These are phyloP conservation scores for Agarophyton chilense DNA, from an alignment of 23 red algal genomes.

Conservation along the genomic window DNA sequence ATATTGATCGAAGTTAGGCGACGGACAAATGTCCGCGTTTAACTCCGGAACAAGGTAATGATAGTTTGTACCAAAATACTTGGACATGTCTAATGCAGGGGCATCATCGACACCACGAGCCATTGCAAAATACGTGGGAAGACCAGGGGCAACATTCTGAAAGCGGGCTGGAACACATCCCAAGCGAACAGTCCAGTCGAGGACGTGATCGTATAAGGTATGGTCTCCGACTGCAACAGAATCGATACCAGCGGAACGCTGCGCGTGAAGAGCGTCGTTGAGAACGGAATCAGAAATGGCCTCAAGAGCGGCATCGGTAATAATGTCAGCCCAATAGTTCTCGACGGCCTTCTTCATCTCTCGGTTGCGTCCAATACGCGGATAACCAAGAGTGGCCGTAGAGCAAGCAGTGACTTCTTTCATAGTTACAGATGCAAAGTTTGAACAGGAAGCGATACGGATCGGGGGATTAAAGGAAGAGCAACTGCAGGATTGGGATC, in stretches of 20 bases:
- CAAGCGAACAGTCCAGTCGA: constrained; percentile 73
- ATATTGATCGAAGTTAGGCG: constrained; percentile 46
- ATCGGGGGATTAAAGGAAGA: neutral
- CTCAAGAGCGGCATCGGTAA: constrained; percentile 50
- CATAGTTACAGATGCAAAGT: neutral
- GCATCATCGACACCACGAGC: constrained; percentile 74
- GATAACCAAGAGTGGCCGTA: constrained; percentile 81
- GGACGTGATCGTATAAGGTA: constrained; percentile 82
- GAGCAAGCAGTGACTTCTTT: neutral
- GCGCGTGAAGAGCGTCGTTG: constrained; percentile 2
- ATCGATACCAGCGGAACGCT: constrained; percentile 63
- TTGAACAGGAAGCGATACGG: neutral
- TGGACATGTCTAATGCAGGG: constrained; percentile 81
- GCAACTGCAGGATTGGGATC: no score
- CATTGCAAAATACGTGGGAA: constrained; percentile 81
- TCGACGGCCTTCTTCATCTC: constrained; percentile 94
- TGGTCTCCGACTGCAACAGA: constrained; percentile 73
- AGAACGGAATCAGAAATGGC: constrained; percentile 33
- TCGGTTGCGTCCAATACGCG: constrained; percentile 80
- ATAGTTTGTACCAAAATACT: constrained; percentile 94
- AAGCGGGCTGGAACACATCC: constrained; percentile 72
- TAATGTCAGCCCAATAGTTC: constrained; percentile 69
- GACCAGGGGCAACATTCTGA: constrained; percentile 2
- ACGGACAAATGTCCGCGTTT: constrained; percentile 4
- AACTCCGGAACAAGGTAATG: constrained; percentile 93